phyloP scores from a whole-genome alignment of 139 green algal genomes.

The Zygnema circumcarinatum region DNA sequence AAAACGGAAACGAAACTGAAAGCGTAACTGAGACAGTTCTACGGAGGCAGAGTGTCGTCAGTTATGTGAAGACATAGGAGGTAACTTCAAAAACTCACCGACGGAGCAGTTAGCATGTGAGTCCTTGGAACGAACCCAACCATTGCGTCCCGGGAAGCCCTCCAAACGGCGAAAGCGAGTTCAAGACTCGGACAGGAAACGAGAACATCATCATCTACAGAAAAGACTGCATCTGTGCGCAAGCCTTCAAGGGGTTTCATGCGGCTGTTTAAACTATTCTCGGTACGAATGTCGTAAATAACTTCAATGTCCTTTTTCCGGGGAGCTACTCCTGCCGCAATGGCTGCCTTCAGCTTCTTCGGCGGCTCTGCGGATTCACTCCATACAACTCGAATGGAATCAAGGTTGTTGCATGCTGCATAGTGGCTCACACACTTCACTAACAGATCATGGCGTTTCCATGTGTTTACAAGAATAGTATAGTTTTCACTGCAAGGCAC shows the following conservation, averaged over 20 bases:
- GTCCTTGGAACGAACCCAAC: slow-evolving; percentile 69
- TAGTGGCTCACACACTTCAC: slow-evolving; percentile 32
- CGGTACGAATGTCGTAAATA: slow-evolving; percentile 26
- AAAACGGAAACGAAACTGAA: too few relatives aligned
- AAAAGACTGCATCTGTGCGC: slow-evolving; percentile 69
- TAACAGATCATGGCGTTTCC: slow-evolving; percentile 39
- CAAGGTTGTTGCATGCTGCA: slow-evolving; percentile 11
- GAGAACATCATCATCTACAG: slow-evolving; percentile 73
- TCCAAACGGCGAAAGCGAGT: slow-evolving; percentile 64
- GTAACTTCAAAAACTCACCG: slow-evolving; percentile 42
- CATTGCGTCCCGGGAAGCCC: slow-evolving; percentile 33
- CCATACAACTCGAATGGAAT: slow-evolving; percentile 44
- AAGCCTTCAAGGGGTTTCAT: slow-evolving; percentile 62
- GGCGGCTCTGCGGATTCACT: slow-evolving; percentile 13
- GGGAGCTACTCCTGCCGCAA: slow-evolving; percentile 13
- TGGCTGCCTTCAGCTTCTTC: slow-evolving; percentile 10
- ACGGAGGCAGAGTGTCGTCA: too few relatives aligned
- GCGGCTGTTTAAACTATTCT: slow-evolving; percentile 51
- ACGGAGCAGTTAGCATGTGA: slow-evolving; percentile 31
- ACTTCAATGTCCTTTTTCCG: slow-evolving; percentile 5
- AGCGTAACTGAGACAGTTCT: too few relatives aligned
- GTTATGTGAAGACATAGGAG: too few relatives aligned
- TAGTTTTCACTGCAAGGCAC: slow-evolving; percentile 17
- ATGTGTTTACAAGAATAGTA: slow-evolving; percentile 50
- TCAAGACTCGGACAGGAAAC: slow-evolving; percentile 64